phyloP scores from a whole-genome alignment of 495 filamentous ascomycete genomes.

The Penicillium canariense region DNA sequence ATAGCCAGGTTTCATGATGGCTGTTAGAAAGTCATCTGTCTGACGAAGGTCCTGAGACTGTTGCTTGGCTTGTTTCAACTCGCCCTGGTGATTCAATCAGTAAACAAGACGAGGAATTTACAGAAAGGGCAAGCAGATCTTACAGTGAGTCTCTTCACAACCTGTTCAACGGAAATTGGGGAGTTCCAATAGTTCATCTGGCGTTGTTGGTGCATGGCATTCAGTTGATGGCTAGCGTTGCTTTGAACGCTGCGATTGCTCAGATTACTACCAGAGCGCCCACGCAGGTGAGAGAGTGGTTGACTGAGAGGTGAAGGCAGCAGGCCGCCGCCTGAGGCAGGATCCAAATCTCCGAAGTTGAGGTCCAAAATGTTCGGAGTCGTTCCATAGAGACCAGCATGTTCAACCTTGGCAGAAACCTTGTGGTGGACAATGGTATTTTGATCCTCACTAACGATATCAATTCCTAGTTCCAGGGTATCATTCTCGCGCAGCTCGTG shows the following conservation, averaged over 20 bases:
- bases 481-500: conserved; percentile 87
- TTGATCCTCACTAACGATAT: conserved; percentile 97
- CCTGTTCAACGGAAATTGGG: conserved; percentile 87
- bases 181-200: conserved; percentile 81
- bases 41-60: conserved; percentile 81
- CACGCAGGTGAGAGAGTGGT: conserved; percentile 59
- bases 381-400: conserved; percentile 74
- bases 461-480: conserved; percentile 89
- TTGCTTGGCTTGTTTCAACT: conserved; percentile 83
- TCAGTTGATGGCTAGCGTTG: conserved; percentile 57
- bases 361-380: conserved; percentile 75
- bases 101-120: background rate
- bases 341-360: conserved; percentile 84
- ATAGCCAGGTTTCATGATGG: conserved; percentile 65
- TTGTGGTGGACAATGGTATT: conserved; percentile 98
- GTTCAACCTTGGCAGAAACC: conserved; percentile 92
- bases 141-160: conserved; percentile 91
- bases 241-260: conserved; percentile 56
- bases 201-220: conserved; percentile 58
- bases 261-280: conserved; percentile 68
- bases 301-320: conserved; percentile 60
- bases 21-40: conserved; percentile 75
- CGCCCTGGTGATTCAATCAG: conserved; percentile 53
- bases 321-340: conserved; percentile 62
- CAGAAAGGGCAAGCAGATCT: conserved; percentile 30